Conservation (phyloP, 2,329 filamentous ascomycete genomes). For the Emydomyces testavorans region DNA sequence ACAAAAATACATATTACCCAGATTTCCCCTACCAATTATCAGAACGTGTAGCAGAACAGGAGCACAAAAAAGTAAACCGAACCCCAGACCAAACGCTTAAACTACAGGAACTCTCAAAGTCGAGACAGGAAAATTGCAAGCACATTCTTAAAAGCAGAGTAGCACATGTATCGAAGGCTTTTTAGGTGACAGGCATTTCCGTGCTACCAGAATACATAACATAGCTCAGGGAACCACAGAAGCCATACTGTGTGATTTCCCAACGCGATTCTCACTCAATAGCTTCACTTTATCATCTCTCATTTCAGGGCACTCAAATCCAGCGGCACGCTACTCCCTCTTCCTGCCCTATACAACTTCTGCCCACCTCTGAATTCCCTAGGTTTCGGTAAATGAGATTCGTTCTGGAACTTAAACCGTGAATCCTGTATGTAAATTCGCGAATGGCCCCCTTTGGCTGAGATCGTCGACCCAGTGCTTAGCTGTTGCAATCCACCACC, state of each 20-base stretch:
- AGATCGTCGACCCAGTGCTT: conserved; percentile 21
- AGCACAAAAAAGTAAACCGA: neutral
- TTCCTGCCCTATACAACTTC: conserved; percentile 76
- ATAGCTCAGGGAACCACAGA: too few relatives aligned
- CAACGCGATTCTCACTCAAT: neutral
- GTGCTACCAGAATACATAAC: too few relatives aligned
- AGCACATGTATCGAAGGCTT: neutral
- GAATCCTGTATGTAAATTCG: conserved; percentile 55
- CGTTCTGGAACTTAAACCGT: conserved; percentile 78
- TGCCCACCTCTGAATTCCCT: conserved; percentile 63
- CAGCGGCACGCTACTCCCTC: conserved; percentile 86
- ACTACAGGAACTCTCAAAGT: conserved; percentile 2
- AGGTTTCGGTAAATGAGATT: conserved; percentile 71
- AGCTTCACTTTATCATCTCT: neutral
- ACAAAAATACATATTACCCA: neutral
- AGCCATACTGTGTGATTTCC: neutral
- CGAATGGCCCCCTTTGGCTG: neutral
- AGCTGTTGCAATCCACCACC: conserved; percentile 34
- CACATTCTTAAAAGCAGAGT: neutral
- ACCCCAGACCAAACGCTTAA: conserved; percentile 6
- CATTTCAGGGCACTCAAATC: conserved; percentile 54
- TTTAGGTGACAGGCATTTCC: neutral
- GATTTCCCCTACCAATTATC: neutral
- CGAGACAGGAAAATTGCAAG: neutral
- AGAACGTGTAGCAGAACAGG: neutral